These are phyloP conservation scores for Seminavis robusta DNA, from an alignment of 108 stramenopile species.

Conservation along the genomic window DNA sequence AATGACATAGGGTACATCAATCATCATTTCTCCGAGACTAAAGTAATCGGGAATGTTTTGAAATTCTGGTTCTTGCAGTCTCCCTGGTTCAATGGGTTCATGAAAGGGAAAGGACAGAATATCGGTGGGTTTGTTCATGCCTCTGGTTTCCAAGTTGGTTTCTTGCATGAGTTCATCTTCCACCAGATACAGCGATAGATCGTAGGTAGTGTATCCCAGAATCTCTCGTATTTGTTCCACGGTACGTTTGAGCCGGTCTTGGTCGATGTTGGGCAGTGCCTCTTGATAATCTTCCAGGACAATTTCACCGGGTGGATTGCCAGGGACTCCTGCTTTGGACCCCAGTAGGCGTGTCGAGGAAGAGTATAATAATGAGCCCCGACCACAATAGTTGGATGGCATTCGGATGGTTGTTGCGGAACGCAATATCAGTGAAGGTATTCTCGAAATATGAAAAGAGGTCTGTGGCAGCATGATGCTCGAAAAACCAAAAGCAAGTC, in stretches of 20 bases:
- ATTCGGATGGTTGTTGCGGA: not conserved
- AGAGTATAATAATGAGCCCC: not conserved
- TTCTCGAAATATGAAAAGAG: not conserved
- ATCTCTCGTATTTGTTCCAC: constrained; percentile 40
- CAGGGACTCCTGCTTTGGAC: constrained; percentile 24
- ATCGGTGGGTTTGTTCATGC: constrained; percentile 71
- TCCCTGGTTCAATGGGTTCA: constrained; percentile 48
- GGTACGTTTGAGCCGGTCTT: constrained; percentile 27
- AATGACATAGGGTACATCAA: constrained; percentile 87
- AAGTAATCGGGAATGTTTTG: constrained; percentile 78
- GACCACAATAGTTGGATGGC: not conserved
- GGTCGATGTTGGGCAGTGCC: constrained; percentile 31
- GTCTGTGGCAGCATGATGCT: too few species aligned
- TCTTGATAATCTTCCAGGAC: constrained; percentile 43
- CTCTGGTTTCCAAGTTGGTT: constrained; percentile 65
- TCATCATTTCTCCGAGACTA: constrained; percentile 86
- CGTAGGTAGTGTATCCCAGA: constrained; percentile 71
- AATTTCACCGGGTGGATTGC: constrained; percentile 36
- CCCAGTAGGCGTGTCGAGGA: constrained; percentile 22
- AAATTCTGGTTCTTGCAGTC: constrained; percentile 59
- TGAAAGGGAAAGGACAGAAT: constrained; percentile 85
- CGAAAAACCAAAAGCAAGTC: too few species aligned
- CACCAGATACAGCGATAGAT: constrained; percentile 54
- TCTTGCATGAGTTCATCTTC: constrained; percentile 74
- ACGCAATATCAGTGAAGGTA: not conserved